Conservation (phyloP, 2,329 filamentous ascomycete genomes). For the Pyricularia sp. region DNA sequence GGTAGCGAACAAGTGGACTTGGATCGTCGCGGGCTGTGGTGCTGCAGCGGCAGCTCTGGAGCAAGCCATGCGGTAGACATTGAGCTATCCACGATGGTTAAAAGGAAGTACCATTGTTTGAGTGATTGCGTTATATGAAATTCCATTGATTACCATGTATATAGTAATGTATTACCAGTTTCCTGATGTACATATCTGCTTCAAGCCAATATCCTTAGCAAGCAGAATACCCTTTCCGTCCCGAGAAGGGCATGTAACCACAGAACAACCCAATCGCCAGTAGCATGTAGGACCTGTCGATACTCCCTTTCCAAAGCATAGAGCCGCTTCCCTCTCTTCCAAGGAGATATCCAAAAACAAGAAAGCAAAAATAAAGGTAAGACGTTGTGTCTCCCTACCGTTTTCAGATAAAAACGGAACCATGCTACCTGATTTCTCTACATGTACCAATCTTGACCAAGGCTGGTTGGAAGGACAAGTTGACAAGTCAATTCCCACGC, state of each 20-base stretch:
- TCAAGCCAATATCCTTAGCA: background rate
- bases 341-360: background rate
- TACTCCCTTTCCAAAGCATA: background rate
- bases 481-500: background rate
- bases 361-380: background rate
- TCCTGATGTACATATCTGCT: background rate
- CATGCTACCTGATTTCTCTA: background rate
- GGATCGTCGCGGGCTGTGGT: conserved; percentile 40
- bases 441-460: background rate
- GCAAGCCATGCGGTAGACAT: conserved; percentile 3
- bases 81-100: background rate
- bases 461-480: background rate
- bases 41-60: conserved; percentile 38
- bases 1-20: conserved; percentile 45
- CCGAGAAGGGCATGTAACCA: background rate
- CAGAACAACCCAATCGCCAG: background rate
- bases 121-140: background rate
- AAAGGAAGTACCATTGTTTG: background rate
- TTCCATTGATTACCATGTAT: background rate
- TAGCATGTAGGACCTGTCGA: background rate
- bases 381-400: background rate
- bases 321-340: background rate
- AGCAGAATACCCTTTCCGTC: background rate
- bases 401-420: background rate
- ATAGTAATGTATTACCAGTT: background rate